Percentiles rank a stretch among this genome's conserved stretches.
Conservation (phyloP, 345 rosid genomes). For the Clarkia xantiana region DNA sequence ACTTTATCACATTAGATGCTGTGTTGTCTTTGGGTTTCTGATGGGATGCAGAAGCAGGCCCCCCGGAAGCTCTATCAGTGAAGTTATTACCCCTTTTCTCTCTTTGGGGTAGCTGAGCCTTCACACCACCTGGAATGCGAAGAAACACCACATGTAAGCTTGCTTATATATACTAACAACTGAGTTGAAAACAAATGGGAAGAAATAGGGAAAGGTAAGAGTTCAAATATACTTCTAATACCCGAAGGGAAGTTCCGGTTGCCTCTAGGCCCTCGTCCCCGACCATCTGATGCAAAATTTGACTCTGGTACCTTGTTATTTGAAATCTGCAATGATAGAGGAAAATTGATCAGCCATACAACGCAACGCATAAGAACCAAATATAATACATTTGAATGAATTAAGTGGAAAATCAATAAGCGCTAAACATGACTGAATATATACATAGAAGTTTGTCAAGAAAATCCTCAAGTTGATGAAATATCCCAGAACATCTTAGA, state of each 20-base stretch:
- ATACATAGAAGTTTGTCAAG: too few relatives aligned
- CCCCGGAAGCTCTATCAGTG: constrained; percentile 22
- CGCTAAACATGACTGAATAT: too few relatives aligned
- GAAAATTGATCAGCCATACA: neutral
- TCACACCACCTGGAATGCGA: constrained; percentile 25
- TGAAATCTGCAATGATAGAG: constrained; percentile 14
- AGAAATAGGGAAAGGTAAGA: neutral
- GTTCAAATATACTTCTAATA: neutral
- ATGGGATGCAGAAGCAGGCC: constrained; percentile 10
- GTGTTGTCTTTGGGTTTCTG: constrained; percentile 27
- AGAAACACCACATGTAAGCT: too few relatives aligned
- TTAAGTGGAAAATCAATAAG: too few relatives aligned
- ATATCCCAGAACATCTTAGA: too few relatives aligned
- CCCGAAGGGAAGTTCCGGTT: constrained; percentile 29
- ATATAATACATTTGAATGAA: neutral
- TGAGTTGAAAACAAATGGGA: too few relatives aligned
- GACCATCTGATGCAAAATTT: constrained; percentile 13
- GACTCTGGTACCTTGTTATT: constrained; percentile 11
- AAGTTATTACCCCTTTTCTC: constrained; percentile 36
- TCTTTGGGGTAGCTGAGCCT: constrained; percentile 32
- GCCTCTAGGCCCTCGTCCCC: constrained; percentile 28
- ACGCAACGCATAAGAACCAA: neutral
- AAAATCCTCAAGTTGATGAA: too few relatives aligned
- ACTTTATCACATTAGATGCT: constrained; percentile 30
- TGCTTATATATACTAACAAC: too few relatives aligned